Percentiles rank a stretch among this genome's conserved stretches.
These are phyloP conservation scores for Populus deltoides DNA, from an alignment of 345 rosid species.

Conservation along the genomic window DNA sequence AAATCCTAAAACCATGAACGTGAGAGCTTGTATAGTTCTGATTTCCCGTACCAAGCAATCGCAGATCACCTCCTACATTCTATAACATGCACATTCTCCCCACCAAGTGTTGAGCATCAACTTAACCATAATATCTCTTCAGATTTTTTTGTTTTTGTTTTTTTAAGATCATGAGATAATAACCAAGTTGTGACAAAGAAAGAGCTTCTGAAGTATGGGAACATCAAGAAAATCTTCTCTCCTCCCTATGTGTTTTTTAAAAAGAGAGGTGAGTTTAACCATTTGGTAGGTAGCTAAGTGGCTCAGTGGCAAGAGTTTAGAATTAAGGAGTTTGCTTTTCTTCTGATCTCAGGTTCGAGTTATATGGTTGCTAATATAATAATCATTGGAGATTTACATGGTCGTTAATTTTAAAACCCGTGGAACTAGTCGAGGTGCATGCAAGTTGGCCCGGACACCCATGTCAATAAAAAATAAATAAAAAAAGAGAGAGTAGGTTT, in stretches of 20 bases:
- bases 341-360: too few species aligned
- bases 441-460: too few species aligned
- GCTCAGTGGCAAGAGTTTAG: too few species aligned
- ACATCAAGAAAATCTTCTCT: background rate
- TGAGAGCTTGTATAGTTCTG: background rate
- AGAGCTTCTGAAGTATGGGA: background rate
- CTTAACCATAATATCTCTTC: background rate
- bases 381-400: too few species aligned
- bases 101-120: background rate
- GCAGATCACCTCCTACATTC: background rate
- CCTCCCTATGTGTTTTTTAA: background rate
- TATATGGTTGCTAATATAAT: too few species aligned
- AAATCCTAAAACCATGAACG: background rate
- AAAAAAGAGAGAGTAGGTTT: too few species aligned
- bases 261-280: background rate
- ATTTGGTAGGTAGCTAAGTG: too few species aligned
- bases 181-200: background rate
- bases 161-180: too few species aligned
- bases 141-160: background rate
- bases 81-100: background rate
- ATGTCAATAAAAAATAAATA: too few species aligned
- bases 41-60: background rate
- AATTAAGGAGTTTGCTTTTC: too few species aligned
- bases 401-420: too few species aligned
- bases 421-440: too few species aligned